Conservation (phyloP, 2,329 filamentous ascomycete species). For the Cladosporium oxysporum region DNA sequence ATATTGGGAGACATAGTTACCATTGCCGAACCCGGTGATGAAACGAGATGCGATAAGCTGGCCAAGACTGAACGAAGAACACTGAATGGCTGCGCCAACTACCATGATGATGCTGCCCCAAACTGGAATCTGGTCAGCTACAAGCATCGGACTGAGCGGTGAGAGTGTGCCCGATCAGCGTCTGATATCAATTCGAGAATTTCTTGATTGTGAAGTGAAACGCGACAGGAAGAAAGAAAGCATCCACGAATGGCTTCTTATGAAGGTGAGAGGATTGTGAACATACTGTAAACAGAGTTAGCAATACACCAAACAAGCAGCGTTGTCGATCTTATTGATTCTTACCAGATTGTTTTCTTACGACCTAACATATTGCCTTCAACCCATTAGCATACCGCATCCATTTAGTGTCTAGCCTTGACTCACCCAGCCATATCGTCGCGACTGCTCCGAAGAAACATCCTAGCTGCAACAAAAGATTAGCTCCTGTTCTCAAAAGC, state of each 20-base stretch:
- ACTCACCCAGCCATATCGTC: conserved; percentile 49
- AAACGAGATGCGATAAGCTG: conserved; percentile 56
- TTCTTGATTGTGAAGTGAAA: no score
- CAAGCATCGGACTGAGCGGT: not conserved
- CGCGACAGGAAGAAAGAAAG: no score
- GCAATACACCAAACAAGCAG: not conserved
- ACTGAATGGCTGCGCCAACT: conserved; percentile 52
- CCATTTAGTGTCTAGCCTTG: not conserved
- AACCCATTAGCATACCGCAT: not conserved
- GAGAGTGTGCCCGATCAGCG: not conserved
- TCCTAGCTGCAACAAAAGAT: conserved; percentile 32
- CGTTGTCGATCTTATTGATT: no score
- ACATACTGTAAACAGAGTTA: not conserved
- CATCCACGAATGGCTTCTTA: not conserved
- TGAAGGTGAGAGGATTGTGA: not conserved
- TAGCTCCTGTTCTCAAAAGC: no score
- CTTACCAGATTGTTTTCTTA: conserved; percentile 48
- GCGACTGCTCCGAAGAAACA: conserved; percentile 54
- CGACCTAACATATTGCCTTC: conserved; percentile 50
- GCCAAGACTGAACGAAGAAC: conserved; percentile 44
- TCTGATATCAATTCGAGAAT: no score
- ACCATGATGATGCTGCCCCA: conserved; percentile 55
- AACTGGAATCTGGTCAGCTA: conserved; percentile 24
- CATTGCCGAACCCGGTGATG: conserved; percentile 55
- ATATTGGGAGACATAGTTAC: conserved; percentile 43